These are phyloP conservation scores for Plectosphaerella sp. DNA, from an alignment of 2,329 filamentous ascomycete genomes.

Conservation along the genomic window DNA sequence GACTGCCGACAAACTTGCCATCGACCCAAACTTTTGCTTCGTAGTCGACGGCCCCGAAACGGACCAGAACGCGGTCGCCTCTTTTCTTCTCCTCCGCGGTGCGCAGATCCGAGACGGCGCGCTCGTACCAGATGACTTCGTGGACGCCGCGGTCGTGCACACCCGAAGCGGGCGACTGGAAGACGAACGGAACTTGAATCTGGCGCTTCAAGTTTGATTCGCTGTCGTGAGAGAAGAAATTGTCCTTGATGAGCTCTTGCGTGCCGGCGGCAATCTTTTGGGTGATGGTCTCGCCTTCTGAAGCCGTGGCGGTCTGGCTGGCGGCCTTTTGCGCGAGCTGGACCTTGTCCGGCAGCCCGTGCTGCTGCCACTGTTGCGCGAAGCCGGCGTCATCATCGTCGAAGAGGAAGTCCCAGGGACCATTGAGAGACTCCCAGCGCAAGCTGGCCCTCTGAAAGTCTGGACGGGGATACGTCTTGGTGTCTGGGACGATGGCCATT, in stretches of 20 bases:
- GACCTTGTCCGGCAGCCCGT: slow-evolving; percentile 41
- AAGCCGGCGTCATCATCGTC: slow-evolving; percentile 60
- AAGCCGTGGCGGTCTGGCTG: slow-evolving; percentile 16
- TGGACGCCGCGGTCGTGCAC: slow-evolving; percentile 58
- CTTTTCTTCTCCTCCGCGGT: slow-evolving; percentile 30
- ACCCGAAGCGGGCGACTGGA: slow-evolving; percentile 60
- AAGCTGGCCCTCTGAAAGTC: slow-evolving; percentile 55
- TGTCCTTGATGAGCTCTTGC: slow-evolving; percentile 40
- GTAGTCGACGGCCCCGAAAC: slow-evolving; percentile 61
- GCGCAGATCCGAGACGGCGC: slow-evolving; percentile 44
- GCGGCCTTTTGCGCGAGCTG: slow-evolving; percentile 16
- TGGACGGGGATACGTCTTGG: slow-evolving; percentile 53
- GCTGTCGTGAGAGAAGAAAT: slow-evolving; percentile 26
- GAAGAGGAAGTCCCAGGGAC: slow-evolving; percentile 60
- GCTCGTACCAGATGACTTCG: slow-evolving; percentile 65
- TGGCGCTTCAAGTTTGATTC: slow-evolving; percentile 36
- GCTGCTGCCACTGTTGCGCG: slow-evolving; percentile 45
- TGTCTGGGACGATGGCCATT: neutral
- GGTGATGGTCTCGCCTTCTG: slow-evolving; percentile 24
- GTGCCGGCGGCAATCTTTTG: slow-evolving; percentile 46
- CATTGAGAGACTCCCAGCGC: slow-evolving; percentile 57
- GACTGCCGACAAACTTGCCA: slow-evolving; percentile 46
- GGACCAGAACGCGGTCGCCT: slow-evolving; percentile 40
- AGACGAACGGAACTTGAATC: slow-evolving; percentile 62
- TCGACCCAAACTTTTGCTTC: slow-evolving; percentile 53